These are phyloP conservation scores for Pascua sp. DNA, from an alignment of 1,284 basidiomycete species.

Conservation along the genomic window DNA sequence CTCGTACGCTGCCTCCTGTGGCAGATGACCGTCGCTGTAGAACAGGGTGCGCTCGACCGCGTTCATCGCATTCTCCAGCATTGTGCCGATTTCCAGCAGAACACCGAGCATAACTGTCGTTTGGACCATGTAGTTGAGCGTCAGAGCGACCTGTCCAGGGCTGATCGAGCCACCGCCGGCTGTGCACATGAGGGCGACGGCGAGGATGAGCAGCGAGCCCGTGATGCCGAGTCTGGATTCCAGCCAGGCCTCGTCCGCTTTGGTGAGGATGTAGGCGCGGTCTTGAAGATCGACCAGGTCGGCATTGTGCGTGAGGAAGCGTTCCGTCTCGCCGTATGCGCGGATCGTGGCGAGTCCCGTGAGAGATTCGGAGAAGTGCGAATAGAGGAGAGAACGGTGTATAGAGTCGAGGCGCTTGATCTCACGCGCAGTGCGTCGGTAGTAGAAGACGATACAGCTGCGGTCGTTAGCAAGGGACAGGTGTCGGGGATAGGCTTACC, in stretches of 20 bases:
- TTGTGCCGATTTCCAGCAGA: slow-evolving; percentile 61
- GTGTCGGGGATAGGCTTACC: slow-evolving; percentile 12
- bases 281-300: slow-evolving; percentile 79
- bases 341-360: slow-evolving; percentile 78
- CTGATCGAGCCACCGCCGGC: slow-evolving; percentile 56
- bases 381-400: slow-evolving; percentile 60
- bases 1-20: slow-evolving; percentile 63
- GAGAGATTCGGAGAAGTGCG: slow-evolving; percentile 81
- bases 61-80: slow-evolving; percentile 52
- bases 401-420: slow-evolving; percentile 59
- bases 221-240: slow-evolving; percentile 68
- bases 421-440: slow-evolving; percentile 81
- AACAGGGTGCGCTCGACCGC: slow-evolving; percentile 66
- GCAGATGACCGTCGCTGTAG: slow-evolving; percentile 56
- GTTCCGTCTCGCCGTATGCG: slow-evolving; percentile 67
- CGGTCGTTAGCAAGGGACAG: no score
- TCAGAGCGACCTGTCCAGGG: slow-evolving; percentile 67
- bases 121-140: slow-evolving; percentile 58
- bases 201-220: slow-evolving; percentile 63
- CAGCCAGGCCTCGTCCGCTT: slow-evolving; percentile 61
- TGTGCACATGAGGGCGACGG: slow-evolving; percentile 54
- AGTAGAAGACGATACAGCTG: slow-evolving; percentile 62
- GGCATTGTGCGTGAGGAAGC: slow-evolving; percentile 72
- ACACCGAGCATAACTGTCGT: slow-evolving; percentile 50
- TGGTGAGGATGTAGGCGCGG: slow-evolving; percentile 80